A percentile compares a stretch with the other conserved stretches of the same genome.
phyloP scores from a whole-genome alignment of 257 asterid species.

The Orobanche coerulescens region DNA sequence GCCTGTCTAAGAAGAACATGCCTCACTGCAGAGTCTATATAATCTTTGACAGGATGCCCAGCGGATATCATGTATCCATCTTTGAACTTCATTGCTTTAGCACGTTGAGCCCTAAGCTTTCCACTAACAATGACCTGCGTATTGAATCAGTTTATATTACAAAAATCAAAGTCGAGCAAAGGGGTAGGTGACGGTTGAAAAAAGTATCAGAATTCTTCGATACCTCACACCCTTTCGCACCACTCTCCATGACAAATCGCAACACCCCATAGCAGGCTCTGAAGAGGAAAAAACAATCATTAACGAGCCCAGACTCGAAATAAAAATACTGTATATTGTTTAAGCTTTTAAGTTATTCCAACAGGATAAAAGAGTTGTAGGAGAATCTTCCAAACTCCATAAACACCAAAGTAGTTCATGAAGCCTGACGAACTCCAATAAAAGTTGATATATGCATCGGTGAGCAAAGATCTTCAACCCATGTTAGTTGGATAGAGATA shows the following conservation, averaged over 20 bases:
- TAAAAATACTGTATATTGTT: not conserved
- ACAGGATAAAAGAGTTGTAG: conserved; percentile 12
- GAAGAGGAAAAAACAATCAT: not conserved
- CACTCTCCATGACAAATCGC: conserved; percentile 41
- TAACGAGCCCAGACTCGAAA: not conserved
- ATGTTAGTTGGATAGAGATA: conserved; percentile 19
- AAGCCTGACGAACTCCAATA: conserved; percentile 43
- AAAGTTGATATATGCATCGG: conserved; percentile 25
- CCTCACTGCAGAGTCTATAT: conserved; percentile 51
- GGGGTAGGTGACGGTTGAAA: too few species aligned
- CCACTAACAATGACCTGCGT: conserved; percentile 54
- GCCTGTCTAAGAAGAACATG: conserved; percentile 58
- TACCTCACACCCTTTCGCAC: conserved; percentile 43
- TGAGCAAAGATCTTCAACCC: conserved; percentile 22
- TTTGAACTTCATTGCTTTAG: conserved; percentile 54
- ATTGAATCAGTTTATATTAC: not conserved
- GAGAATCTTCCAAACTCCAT: conserved; percentile 47
- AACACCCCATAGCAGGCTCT: conserved; percentile 40
- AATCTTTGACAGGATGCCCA: conserved; percentile 58
- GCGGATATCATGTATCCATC: conserved; percentile 61
- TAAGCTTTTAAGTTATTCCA: not conserved
- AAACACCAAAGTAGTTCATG: conserved; percentile 27
- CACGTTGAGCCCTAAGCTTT: conserved; percentile 56
- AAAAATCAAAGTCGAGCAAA: not conserved
- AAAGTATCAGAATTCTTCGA: not conserved